Percentiles rank a stretch among this genome's conserved stretches.
These are phyloP conservation scores for Lepidium sativum DNA, from an alignment of 345 rosid species.

Conservation along the genomic window DNA sequence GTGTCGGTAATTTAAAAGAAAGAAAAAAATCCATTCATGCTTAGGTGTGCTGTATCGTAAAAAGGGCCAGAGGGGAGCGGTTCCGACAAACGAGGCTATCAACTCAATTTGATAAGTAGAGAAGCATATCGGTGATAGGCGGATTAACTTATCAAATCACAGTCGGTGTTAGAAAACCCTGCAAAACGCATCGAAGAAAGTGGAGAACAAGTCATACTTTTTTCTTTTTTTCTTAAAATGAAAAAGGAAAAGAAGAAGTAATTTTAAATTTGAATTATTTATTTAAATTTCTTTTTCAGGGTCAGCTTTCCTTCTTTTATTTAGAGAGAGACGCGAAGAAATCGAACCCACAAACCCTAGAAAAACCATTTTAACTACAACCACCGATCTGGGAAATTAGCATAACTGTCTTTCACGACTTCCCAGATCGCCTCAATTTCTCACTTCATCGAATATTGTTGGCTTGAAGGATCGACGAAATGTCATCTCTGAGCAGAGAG, in stretches of 20 bases:
- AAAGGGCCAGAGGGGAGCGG: neutral
- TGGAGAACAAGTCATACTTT: constrained; percentile 25
- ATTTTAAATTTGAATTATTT: neutral
- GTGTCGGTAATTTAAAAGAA: no score
- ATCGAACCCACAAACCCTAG: constrained; percentile 22
- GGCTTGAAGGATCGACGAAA: neutral
- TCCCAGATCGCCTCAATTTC: constrained; percentile 6
- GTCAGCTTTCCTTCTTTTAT: constrained; percentile 8
- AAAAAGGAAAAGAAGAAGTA: neutral
- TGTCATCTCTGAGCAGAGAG: constrained; percentile 55
- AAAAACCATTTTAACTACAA: constrained; percentile 4
- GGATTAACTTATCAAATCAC: neutral
- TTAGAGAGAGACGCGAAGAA: constrained; percentile 11
- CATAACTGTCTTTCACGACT: neutral
- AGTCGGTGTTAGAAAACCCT: constrained; percentile 21
- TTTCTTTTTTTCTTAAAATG: neutral
- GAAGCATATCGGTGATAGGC: neutral
- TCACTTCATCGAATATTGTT: neutral
- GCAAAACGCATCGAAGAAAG: constrained; percentile 27
- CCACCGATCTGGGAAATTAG: constrained; percentile 10
- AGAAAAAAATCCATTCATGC: neutral
- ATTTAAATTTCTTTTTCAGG: neutral
- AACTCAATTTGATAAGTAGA: neutral
- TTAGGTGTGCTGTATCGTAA: constrained; percentile 1
- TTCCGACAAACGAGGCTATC: constrained; percentile 18